Evolutionary conservation across 805 yeast genomes (phyloP).

Genomic region (Candida coquimbonensis): DNA sequence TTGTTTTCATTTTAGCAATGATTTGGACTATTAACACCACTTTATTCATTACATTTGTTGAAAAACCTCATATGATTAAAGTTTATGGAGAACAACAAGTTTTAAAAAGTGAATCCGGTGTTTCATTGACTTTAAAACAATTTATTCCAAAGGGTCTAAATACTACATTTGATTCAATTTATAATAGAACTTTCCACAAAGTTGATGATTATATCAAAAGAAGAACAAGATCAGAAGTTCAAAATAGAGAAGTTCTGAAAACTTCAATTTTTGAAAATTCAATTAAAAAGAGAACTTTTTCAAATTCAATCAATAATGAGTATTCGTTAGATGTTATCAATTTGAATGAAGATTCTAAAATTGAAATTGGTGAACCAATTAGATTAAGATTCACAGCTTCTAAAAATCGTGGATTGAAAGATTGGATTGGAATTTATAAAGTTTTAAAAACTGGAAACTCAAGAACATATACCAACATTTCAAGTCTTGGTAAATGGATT

Average conservation of each 20-base stretch:
- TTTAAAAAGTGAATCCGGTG: conserved; percentile 43
- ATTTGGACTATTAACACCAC: conserved; percentile 65
- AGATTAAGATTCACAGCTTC: conserved; percentile 50
- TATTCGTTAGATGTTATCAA: conserved; percentile 24
- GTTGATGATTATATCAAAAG: conserved; percentile 23
- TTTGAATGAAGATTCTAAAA: conserved; percentile 13
- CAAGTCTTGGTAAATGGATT: conserved; percentile 63
- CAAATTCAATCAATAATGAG: conserved; percentile 21
- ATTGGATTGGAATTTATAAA: conserved; percentile 76
- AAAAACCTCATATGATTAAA: conserved; percentile 69
- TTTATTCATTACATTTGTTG: conserved; percentile 64
- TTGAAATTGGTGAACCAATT: conserved; percentile 46
- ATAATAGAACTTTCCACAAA: conserved; percentile 34
- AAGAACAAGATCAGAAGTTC: conserved; percentile 19
- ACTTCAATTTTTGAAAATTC: conserved; percentile 1
- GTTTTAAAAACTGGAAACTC: conserved; percentile 52
- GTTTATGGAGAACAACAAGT: conserved; percentile 63
- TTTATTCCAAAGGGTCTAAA: conserved; percentile 31
- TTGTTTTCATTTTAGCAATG: conserved; percentile 44
- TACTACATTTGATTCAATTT: conserved; percentile 36
- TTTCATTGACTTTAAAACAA: conserved; percentile 29
- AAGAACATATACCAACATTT: conserved; percentile 46
- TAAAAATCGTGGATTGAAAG: conserved; percentile 38
- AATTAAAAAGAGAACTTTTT: background rate
- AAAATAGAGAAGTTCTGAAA: conserved; percentile 7